Percentiles rank a stretch among this genome's conserved stretches.
phyloP scores from a whole-genome alignment of 2,329 filamentous ascomycete species.

The Phyllosticta paracitricarpa region DNA sequence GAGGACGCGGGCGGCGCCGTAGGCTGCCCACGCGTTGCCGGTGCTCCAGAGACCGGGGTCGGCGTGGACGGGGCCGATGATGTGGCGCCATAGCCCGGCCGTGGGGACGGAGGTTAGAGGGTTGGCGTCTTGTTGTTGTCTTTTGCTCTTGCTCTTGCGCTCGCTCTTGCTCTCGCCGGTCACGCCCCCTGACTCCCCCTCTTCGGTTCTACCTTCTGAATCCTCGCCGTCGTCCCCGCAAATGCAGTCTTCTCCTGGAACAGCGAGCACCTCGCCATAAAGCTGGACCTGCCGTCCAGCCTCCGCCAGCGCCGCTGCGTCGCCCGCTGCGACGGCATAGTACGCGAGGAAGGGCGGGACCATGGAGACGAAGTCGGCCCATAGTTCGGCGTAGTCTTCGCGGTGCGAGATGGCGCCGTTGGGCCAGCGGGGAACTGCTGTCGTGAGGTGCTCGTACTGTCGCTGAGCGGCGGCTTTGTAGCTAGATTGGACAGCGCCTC shows the following conservation, averaged over 20 bases:
- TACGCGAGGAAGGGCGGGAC: slow-evolving; percentile 41
- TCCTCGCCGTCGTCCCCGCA: background rate
- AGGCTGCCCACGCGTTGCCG: slow-evolving; percentile 40
- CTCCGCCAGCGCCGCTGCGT: slow-evolving; percentile 15
- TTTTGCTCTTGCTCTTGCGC: too few relatives aligned
- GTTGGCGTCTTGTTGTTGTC: slow-evolving; percentile 11
- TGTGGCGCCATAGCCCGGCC: slow-evolving; percentile 36
- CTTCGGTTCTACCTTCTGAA: background rate
- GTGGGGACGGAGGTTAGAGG: slow-evolving; percentile 6
- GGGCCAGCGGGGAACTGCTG: slow-evolving; percentile 29
- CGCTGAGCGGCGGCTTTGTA: slow-evolving; percentile 31
- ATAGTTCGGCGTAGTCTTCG: slow-evolving; percentile 33
- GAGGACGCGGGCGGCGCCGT: slow-evolving; percentile 38
- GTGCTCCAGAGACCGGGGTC: slow-evolving; percentile 38
- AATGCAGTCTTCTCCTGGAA: background rate
- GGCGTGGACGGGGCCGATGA: slow-evolving; percentile 26
- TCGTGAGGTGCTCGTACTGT: slow-evolving; percentile 33
- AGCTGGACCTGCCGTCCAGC: background rate
- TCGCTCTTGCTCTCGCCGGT: background rate
- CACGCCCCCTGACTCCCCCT: background rate
- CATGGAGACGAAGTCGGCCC: slow-evolving; percentile 43
- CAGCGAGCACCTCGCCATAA: background rate
- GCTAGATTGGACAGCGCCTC: slow-evolving; percentile 25
- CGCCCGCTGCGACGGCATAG: slow-evolving; percentile 31
- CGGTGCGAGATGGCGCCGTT: slow-evolving; percentile 43